A percentile compares a stretch with the other conserved stretches of the same genome.
Conservation (phyloP, 208 protist genomes). For the Herpetomonas samuelpessoai region DNA sequence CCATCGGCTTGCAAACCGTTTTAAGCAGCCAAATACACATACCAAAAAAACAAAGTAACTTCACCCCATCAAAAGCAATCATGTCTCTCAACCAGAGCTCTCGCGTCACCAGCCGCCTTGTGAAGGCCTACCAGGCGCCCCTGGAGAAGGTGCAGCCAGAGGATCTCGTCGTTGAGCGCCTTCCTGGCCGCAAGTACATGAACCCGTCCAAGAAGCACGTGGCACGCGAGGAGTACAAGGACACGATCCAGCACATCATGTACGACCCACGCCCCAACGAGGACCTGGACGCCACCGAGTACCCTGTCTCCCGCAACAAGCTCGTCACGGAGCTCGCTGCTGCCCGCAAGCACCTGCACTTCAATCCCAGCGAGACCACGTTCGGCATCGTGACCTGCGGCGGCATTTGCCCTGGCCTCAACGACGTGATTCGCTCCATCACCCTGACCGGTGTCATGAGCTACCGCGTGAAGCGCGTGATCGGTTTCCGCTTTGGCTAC, state of each 20-base stretch:
- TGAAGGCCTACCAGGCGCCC: slow-evolving; percentile 41
- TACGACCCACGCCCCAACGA: slow-evolving; percentile 79
- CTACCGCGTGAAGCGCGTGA: slow-evolving; percentile 91
- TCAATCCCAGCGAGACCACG: slow-evolving; percentile 83
- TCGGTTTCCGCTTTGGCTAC: slow-evolving; percentile 93
- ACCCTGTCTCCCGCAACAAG: slow-evolving; percentile 65
- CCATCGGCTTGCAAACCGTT: background rate
- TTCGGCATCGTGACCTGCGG: slow-evolving; percentile 95
- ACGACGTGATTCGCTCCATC: slow-evolving; percentile 94
- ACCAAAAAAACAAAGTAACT: slow-evolving; percentile 1
- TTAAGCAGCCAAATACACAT: slow-evolving; percentile 11
- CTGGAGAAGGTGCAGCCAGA: slow-evolving; percentile 56
- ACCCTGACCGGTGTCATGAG: slow-evolving; percentile 62
- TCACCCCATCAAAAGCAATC: slow-evolving; percentile 12
- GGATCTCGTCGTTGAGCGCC: slow-evolving; percentile 77
- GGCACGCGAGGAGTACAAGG: slow-evolving; percentile 61
- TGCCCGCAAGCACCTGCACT: slow-evolving; percentile 82
- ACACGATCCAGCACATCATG: slow-evolving; percentile 87
- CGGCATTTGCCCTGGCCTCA: slow-evolving; percentile 95
- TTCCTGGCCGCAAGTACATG: slow-evolving; percentile 62
- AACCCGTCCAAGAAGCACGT: slow-evolving; percentile 86
- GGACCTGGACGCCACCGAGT: slow-evolving; percentile 34
- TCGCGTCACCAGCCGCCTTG: slow-evolving; percentile 41
- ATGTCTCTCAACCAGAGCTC: background rate
- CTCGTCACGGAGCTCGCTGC: slow-evolving; percentile 79